These are phyloP conservation scores for Clonostachys rhizophaga DNA, from an alignment of 2,329 filamentous ascomycete species.

Conservation along the genomic window DNA sequence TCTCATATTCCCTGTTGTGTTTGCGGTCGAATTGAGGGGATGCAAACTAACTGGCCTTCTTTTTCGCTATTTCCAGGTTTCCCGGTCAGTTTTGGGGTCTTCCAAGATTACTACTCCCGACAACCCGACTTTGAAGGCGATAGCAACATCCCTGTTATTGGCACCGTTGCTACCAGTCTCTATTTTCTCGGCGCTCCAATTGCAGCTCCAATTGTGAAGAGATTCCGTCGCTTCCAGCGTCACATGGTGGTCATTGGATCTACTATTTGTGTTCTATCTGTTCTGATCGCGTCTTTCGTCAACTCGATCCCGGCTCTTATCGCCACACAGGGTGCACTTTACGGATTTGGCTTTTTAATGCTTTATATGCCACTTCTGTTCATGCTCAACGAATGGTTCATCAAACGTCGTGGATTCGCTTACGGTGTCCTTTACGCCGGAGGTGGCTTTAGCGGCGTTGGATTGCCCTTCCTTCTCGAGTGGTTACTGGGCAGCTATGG, in stretches of 20 bases:
- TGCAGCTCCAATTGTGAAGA: constrained; percentile 37
- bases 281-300: constrained; percentile 47
- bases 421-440: constrained; percentile 61
- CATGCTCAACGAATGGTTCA: constrained; percentile 56
- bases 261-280: constrained; percentile 17
- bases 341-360: constrained; percentile 45
- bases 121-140: constrained; percentile 52
- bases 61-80: constrained; percentile 42
- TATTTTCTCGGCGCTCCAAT: constrained; percentile 51
- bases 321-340: constrained; percentile 56
- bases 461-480: constrained; percentile 45
- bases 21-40: not conserved
- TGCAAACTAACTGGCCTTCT: no score
- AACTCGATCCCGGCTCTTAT: constrained; percentile 49
- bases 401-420: constrained; percentile 50
- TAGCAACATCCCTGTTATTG: constrained; percentile 55
- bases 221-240: constrained; percentile 32
- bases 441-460: constrained; percentile 43
- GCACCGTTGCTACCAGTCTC: constrained; percentile 53
- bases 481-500: constrained; percentile 43
- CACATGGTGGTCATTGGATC: constrained; percentile 39
- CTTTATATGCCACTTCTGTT: constrained; percentile 54
- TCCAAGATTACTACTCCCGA: constrained; percentile 63
- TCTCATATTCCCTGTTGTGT: not conserved
- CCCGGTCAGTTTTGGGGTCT: constrained; percentile 64